Conservation (phyloP, 305 asterid genomes). For the Nicotiana rustica region DNA sequence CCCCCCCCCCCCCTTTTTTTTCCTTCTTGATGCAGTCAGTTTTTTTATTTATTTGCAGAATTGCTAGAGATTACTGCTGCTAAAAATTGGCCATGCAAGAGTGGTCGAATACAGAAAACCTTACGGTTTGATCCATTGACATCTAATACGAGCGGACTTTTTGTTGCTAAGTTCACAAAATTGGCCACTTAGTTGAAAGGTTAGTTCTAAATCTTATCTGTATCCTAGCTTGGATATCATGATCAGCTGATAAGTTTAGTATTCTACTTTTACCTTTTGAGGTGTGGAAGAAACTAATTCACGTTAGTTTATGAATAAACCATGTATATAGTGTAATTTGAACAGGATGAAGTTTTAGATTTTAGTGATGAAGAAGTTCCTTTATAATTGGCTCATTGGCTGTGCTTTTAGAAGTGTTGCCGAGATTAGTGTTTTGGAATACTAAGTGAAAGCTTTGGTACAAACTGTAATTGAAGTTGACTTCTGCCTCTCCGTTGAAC, state of each 20-base stretch:
- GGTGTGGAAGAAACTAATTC: neutral
- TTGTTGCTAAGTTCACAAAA: conserved; percentile 87
- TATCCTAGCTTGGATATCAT: neutral
- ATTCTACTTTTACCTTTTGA: neutral
- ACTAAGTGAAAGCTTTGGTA: neutral
- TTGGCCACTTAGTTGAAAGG: conserved; percentile 43
- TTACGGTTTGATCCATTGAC: conserved; percentile 80
- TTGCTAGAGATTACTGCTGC: conserved; percentile 77
- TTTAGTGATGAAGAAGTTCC: neutral
- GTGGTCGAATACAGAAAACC: conserved; percentile 66
- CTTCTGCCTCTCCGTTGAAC: no score
- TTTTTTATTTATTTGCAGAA: conserved; percentile 52
- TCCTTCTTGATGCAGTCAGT: neutral
- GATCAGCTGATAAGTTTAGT: neutral
- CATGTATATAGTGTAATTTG: neutral
- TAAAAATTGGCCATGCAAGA: conserved; percentile 76
- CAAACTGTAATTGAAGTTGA: no score
- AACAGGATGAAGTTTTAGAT: neutral
- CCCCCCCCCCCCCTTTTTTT: neutral
- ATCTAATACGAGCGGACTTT: conserved; percentile 87
- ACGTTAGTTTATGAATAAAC: neutral
- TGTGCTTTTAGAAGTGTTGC: neutral
- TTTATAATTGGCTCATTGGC: neutral
- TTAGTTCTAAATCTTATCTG: conserved; percentile 16
- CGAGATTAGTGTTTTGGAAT: neutral